Percentiles rank a stretch among this genome's conserved stretches.
Conservation (phyloP, 176 grass and related monocot species). For the Secale cereale region DNA sequence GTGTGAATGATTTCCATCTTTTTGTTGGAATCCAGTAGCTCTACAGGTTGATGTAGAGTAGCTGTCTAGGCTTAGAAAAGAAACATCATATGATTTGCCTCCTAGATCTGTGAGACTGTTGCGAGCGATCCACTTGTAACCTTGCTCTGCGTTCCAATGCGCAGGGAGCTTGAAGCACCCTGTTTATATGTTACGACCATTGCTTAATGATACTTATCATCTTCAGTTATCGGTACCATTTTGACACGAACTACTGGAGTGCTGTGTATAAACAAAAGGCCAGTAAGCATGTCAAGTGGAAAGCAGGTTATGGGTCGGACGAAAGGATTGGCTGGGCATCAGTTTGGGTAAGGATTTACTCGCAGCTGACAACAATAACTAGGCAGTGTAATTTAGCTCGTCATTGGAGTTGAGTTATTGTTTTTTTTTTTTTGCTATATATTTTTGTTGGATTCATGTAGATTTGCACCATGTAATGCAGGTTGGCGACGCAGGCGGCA, state of each 20-base stretch:
- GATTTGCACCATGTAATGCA: conserved; percentile 35
- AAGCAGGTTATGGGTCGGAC: conserved; percentile 87
- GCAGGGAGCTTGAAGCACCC: background rate
- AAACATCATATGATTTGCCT: conserved; percentile 9
- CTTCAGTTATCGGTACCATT: conserved; percentile 77
- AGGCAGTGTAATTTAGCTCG: background rate
- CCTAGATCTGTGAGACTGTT: background rate
- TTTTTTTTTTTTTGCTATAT: background rate
- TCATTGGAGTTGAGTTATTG: background rate
- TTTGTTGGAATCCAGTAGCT: background rate
- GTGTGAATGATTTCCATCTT: background rate
- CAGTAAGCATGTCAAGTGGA: conserved; percentile 81
- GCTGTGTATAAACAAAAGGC: conserved; percentile 69
- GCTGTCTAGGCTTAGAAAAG: background rate
- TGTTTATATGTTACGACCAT: conserved; percentile 16
- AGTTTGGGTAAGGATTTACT: conserved; percentile 59
- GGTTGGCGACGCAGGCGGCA: conserved; percentile 70
- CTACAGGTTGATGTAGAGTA: background rate
- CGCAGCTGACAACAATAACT: background rate
- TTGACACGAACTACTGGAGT: conserved; percentile 73
- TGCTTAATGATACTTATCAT: background rate
- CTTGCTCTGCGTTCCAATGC: background rate
- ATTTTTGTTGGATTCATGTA: conserved; percentile 1
- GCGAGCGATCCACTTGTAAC: background rate
- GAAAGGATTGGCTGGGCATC: conserved; percentile 68